Evolutionary conservation across 148 eudicot genomes (phyloP), one percentile per base, ranked within the genome.

Genomic region (Tetragonia tetragonoides): DNA sequence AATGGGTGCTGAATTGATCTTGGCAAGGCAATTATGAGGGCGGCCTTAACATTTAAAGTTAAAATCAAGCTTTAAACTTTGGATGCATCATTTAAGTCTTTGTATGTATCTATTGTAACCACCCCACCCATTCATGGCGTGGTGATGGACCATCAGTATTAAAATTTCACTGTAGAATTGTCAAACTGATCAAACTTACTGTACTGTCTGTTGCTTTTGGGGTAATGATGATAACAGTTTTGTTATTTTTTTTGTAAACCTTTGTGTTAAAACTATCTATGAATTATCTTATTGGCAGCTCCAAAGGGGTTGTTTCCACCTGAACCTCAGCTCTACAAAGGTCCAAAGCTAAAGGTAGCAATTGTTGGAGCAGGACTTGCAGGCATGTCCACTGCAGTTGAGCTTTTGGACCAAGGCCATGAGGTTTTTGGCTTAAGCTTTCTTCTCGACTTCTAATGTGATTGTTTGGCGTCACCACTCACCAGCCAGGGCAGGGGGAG

Each of bases 351-450:
- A 34, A 95, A 93, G 88, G 94, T 93, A 74, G 97, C 99, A 49
- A 95, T 95, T 39, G 90, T 95, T 65, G 99, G 99, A 73, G 88
- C 99, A 77, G 99, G 99, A 70, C 97, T 95, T 80, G 99, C 99
- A 12, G 99, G 97, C 86, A 95, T 95, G 99, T 95, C 99, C 24
- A 95, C 99, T 77, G 99, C 99, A 47, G 97, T 95, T 75, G 99
- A 95, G 90, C 97, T 95, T 76, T 79, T 95, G 83, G 99, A 95
- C 80, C 99, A 95, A 82, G 99, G 99, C 65, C 99, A 95, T 81
- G 97, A 95, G 99, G 99, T 95, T 75, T 44, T 61, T 3, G 11
- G 3, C 66, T 41, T 46, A 16, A 74, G 41, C 41, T 74, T 57
- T 69, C 23, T 41, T 75, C 42, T 71, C n/a, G 21, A 18, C 16